Evolutionary conservation across 2,329 filamentous ascomycete species (phyloP).

Genomic region (Cercospora sp.): DNA sequence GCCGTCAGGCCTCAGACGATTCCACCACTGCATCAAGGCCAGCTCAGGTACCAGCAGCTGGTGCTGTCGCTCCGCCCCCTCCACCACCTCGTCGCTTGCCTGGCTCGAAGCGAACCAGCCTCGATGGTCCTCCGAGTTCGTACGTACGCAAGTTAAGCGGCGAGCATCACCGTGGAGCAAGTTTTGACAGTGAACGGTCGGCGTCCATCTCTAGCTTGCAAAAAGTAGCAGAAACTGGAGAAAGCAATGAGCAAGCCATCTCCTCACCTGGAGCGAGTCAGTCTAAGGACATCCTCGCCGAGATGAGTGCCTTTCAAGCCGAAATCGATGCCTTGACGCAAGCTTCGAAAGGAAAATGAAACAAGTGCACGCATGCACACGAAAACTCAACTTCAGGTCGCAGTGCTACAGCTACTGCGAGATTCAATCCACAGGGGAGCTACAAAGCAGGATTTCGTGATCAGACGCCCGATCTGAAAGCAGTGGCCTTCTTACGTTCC

Average conservation of each 20-base stretch:
- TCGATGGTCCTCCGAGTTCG: slow-evolving; percentile 26
- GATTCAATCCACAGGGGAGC: not conserved
- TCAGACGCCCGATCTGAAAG: not conserved
- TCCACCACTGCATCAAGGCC: slow-evolving; percentile 14
- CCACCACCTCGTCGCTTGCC: slow-evolving; percentile 34
- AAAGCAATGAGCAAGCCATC: slow-evolving; percentile 16
- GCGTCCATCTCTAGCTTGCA: slow-evolving; percentile 26
- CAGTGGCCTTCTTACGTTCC: not conserved
- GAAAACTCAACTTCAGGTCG: not conserved
- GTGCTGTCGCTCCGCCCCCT: slow-evolving; percentile 30
- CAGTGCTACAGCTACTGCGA: not conserved
- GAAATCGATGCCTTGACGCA: slow-evolving; percentile 35
- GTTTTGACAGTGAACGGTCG: slow-evolving; percentile 31
- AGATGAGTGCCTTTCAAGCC: slow-evolving; percentile 36
- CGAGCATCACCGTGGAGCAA: slow-evolving; percentile 26
- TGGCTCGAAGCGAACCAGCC: slow-evolving; percentile 29
- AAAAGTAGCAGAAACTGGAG: slow-evolving; percentile 23
- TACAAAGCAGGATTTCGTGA: not conserved
- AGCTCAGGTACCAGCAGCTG: slow-evolving; percentile 4
- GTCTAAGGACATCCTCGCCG: slow-evolving; percentile 33
- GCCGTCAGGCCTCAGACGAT: slow-evolving; percentile 26
- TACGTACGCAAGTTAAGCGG: slow-evolving; percentile 19
- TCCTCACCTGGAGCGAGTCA: slow-evolving; percentile 11
- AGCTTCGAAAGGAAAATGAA: slow-evolving; percentile 11
- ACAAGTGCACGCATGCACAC: not conserved